Evolutionary conservation across 2,329 filamentous ascomycete species (phyloP).

Genomic region (Claviceps spartinae): DNA sequence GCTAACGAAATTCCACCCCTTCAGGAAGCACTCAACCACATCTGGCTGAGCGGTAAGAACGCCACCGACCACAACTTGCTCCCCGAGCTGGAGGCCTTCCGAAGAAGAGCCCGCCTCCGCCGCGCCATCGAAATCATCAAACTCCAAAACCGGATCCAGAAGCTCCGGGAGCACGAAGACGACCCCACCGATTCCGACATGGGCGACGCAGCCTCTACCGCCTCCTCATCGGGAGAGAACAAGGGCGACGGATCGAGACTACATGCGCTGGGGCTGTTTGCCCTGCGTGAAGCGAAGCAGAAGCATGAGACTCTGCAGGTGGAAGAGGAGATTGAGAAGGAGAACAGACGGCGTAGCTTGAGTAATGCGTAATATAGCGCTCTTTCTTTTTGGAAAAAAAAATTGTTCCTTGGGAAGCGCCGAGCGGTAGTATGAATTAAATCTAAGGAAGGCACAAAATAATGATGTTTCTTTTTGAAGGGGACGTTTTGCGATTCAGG

Average conservation of each 20-base stretch:
- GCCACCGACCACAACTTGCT: conserved; percentile 94
- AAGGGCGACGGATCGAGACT: conserved; percentile 6
- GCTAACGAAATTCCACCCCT: background rate
- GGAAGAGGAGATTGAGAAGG: conserved; percentile 42
- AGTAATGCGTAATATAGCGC: conserved; percentile 4
- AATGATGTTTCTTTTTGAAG: too few species aligned
- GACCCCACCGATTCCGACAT: conserved; percentile 64
- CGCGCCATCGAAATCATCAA: conserved; percentile 94
- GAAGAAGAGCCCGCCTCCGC: conserved; percentile 81
- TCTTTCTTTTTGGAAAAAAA: background rate
- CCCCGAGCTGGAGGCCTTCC: conserved; percentile 79
- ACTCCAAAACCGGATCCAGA: conserved; percentile 86
- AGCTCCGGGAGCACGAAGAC: conserved; percentile 86
- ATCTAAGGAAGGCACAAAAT: too few species aligned
- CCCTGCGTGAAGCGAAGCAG: conserved; percentile 37
- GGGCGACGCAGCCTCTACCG: conserved; percentile 34
- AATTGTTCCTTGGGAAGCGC: too few species aligned
- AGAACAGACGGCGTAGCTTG: conserved; percentile 26
- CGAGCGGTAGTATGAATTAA: too few species aligned
- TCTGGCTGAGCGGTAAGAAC: conserved; percentile 82
- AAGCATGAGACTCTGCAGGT: conserved; percentile 63
- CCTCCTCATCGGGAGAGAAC: conserved; percentile 31
- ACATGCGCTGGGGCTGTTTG: conserved; percentile 7
- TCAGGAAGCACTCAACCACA: conserved; percentile 64
- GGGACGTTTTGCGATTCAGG: too few species aligned